These are phyloP conservation scores for Quercus lobata DNA, from an alignment of 331 rosid species.

Conservation along the genomic window DNA sequence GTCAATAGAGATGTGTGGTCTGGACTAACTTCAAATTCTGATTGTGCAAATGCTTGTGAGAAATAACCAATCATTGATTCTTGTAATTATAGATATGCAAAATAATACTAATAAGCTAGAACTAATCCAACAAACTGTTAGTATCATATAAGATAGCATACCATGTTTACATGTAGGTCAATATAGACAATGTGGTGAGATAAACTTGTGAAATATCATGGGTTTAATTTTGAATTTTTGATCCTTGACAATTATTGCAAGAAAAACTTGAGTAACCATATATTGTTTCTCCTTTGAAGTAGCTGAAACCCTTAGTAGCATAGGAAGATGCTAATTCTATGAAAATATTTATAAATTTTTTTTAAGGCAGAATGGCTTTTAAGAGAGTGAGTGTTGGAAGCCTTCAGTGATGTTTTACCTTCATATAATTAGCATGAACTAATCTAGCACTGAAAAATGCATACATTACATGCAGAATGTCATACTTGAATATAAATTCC, in stretches of 20 bases:
- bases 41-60: not conserved
- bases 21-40: not conserved
- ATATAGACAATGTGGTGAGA: not conserved
- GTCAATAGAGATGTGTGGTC: not conserved
- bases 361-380: not conserved
- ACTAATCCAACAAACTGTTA: not conserved
- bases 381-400: not conserved
- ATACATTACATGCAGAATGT: no score
- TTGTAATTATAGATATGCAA: not conserved
- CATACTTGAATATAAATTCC: no score
- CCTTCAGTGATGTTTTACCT: no score
- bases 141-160: not conserved
- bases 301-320: not conserved
- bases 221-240: not conserved
- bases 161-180: not conserved
- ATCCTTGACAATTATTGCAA: not conserved
- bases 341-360: not conserved
- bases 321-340: not conserved
- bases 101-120: not conserved
- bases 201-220: not conserved
- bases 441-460: no score
- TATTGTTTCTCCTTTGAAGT: not conserved
- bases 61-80: not conserved
- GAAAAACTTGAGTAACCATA: not conserved
- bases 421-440: no score